phyloP scores from a whole-genome alignment of 108 stramenopile species.

The Pelagomonas calceolata region DNA sequence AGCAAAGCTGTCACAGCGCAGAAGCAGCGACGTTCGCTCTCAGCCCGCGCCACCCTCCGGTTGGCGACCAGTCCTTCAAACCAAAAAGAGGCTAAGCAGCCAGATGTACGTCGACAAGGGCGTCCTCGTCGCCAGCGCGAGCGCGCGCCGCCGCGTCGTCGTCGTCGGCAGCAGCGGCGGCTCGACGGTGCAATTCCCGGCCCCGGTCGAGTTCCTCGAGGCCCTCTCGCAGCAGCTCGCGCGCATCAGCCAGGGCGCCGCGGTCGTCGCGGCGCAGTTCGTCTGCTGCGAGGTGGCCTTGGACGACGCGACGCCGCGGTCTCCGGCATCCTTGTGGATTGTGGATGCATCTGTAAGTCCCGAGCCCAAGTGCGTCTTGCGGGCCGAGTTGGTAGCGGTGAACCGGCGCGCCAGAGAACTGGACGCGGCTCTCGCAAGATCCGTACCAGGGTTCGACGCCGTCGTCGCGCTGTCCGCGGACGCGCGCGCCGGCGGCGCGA shows the following conservation, averaged over 20 bases:
- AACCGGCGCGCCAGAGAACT: not conserved
- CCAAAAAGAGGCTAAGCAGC: too few species aligned
- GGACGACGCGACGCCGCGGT: not conserved
- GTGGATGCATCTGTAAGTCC: not conserved
- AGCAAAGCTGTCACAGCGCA: too few species aligned
- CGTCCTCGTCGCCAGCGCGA: too few species aligned
- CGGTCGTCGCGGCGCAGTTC: not conserved
- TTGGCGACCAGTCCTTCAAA: too few species aligned
- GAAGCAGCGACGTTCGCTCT: too few species aligned
- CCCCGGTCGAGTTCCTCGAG: not conserved
- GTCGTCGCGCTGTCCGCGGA: not conserved
- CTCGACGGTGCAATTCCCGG: not conserved
- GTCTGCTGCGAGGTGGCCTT: not conserved
- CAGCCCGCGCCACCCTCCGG: too few species aligned
- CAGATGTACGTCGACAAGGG: too few species aligned
- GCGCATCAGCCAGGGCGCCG: not conserved
- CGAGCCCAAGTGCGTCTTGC: not conserved
- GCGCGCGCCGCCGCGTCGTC: not conserved
- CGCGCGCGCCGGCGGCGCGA: not conserved
- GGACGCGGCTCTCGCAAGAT: not conserved
- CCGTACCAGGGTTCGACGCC: not conserved
- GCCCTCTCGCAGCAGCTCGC: not conserved
- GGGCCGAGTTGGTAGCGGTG: not conserved
- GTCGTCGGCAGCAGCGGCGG: not conserved
- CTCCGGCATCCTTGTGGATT: not conserved